Percentiles rank a stretch among this genome's conserved stretches.
These are phyloP conservation scores for Phytopythium boreale DNA, from an alignment of 352 stramenopile genomes.

Conservation along the genomic window DNA sequence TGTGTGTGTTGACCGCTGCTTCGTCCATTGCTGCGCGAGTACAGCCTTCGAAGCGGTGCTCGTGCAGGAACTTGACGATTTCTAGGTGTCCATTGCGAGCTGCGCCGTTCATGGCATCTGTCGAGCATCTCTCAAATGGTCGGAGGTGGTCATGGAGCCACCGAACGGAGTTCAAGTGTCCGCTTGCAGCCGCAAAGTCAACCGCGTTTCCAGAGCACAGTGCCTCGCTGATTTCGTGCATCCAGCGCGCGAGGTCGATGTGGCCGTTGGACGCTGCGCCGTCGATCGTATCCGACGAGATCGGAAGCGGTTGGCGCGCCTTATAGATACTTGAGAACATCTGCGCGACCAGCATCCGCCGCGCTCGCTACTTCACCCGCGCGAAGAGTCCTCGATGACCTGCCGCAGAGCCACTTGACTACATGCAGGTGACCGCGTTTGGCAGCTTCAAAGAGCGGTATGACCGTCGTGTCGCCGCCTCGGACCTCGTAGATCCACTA, in stretches of 20 bases:
- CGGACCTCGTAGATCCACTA: background rate
- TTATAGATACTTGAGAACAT: background rate
- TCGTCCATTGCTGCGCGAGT: conserved; percentile 21
- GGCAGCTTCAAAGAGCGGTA: background rate
- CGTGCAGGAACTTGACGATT: conserved; percentile 18
- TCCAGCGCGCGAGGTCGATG: background rate
- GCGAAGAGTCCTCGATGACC: no score
- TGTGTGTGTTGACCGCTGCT: conserved; percentile 14
- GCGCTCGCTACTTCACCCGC: no score
- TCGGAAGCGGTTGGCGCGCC: background rate
- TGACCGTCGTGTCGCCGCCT: background rate
- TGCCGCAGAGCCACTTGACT: background rate
- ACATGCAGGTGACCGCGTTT: background rate
- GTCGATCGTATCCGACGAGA: background rate
- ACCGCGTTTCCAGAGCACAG: conserved; percentile 1
- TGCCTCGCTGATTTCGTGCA: conserved; percentile 25
- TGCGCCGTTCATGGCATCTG: conserved; percentile 21
- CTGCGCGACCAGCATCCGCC: no score
- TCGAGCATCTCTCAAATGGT: background rate
- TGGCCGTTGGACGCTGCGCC: background rate
- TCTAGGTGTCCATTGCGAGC: conserved; percentile 20
- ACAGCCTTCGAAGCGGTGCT: conserved; percentile 2
- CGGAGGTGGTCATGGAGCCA: background rate
- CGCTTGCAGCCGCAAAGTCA: background rate
- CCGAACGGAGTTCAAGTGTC: background rate